These are phyloP conservation scores for Bipolaris cookei DNA, from an alignment of 2,329 filamentous ascomycete species.

Conservation along the genomic window DNA sequence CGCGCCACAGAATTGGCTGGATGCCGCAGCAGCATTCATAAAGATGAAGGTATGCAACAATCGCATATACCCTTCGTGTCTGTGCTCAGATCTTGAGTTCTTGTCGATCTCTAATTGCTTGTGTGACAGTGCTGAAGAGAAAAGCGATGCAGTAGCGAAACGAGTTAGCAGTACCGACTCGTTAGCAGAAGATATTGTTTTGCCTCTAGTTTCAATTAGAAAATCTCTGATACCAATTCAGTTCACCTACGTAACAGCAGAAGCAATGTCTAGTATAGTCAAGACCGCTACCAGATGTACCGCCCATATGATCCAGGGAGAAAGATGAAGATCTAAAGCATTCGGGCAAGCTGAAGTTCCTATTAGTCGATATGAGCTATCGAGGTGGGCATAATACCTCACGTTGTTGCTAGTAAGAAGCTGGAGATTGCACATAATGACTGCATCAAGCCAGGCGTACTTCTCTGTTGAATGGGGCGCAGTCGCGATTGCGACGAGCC, in stretches of 20 bases:
- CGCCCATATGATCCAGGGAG: conserved; percentile 5
- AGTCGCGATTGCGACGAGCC: conserved; percentile 9
- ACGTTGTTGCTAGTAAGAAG: conserved; percentile 10
- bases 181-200: too few relatives aligned
- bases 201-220: too few relatives aligned
- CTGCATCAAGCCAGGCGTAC: conserved; percentile 11
- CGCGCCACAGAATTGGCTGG: conserved; percentile 1
- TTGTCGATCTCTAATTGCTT: conserved; percentile 7
- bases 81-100: conserved; percentile 1
- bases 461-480: conserved; percentile 3
- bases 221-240: background rate
- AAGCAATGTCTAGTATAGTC: conserved; percentile 11
- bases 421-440: conserved; percentile 15
- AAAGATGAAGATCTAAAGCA: conserved; percentile 9
- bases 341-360: conserved; percentile 3
- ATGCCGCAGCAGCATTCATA: background rate
- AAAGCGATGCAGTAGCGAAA: conserved; percentile 3
- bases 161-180: conserved; percentile 5
- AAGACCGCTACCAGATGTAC: conserved; percentile 3
- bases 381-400: background rate
- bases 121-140: conserved; percentile 1
- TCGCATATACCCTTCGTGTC: background rate
- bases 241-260: conserved; percentile 2
- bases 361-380: background rate
- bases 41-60: conserved; percentile 3